These are phyloP conservation scores for Fagopyrum esculentum DNA, from an alignment of 148 eudicot species.

Conservation along the genomic window DNA sequence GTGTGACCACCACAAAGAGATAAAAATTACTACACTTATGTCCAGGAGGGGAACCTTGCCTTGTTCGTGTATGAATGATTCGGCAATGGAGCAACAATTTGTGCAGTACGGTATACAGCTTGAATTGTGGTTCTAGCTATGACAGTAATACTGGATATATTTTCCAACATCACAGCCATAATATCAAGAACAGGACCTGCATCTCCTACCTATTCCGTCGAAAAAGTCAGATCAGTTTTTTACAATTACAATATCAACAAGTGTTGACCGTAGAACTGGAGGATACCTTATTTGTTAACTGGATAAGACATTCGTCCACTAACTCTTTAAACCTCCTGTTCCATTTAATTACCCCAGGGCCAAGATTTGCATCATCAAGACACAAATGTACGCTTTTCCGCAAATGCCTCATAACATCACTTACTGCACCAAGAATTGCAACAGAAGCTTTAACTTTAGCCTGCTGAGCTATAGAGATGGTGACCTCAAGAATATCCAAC, in stretches of 20 bases:
- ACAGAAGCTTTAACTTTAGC: slow-evolving; percentile 67
- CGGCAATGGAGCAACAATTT: slow-evolving; percentile 82
- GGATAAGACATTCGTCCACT: slow-evolving; percentile 77
- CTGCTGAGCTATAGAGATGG: slow-evolving; percentile 59
- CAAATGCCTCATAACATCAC: slow-evolving; percentile 87
- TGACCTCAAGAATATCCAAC: slow-evolving; percentile 69
- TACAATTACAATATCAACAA: background rate
- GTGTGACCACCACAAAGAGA: background rate
- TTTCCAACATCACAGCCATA: slow-evolving; percentile 91
- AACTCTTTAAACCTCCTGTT: slow-evolving; percentile 58
- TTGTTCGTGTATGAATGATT: slow-evolving; percentile 69
- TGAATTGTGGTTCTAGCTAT: slow-evolving; percentile 74
- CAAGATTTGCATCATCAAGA: slow-evolving; percentile 67
- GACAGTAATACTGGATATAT: slow-evolving; percentile 59
- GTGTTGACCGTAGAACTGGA: background rate
- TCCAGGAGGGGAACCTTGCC: slow-evolving; percentile 30
- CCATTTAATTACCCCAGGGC: slow-evolving; percentile 53
- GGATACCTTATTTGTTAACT: slow-evolving; percentile 60
- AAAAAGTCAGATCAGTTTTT: background rate
- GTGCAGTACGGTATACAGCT: slow-evolving; percentile 90
- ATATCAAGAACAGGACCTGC: slow-evolving; percentile 89
- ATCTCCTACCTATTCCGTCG: slow-evolving; percentile 79
- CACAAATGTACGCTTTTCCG: slow-evolving; percentile 83
- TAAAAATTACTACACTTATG: background rate
- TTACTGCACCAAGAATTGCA: slow-evolving; percentile 68